Evolutionary conservation across 805 yeast genomes (phyloP).

Genomic region (Wickerhamiella hasegawae): DNA sequence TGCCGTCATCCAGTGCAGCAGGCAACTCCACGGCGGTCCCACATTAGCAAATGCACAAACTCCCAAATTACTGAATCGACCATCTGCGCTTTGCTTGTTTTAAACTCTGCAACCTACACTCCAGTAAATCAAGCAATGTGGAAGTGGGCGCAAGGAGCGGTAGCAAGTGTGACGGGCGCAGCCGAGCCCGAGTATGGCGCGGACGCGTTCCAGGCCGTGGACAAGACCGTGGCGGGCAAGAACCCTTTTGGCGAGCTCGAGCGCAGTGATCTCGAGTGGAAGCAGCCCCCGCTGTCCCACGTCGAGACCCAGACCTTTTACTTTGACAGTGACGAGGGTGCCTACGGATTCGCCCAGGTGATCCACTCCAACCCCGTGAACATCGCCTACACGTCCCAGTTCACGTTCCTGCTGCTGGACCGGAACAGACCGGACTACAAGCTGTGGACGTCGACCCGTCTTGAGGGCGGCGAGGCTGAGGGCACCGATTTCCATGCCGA

Average conservation of each 20-base stretch:
- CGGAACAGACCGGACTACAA: constrained; percentile 31
- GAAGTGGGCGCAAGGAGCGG: constrained; percentile 21
- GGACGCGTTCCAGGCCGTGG: constrained; percentile 78
- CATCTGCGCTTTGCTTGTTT: too few species aligned
- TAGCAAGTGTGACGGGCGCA: constrained; percentile 83
- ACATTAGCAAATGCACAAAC: too few species aligned
- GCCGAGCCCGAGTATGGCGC: constrained; percentile 96
- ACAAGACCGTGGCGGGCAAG: constrained; percentile 37
- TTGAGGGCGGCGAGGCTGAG: constrained; percentile 65
- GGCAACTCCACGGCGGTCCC: too few species aligned
- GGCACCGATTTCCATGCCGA: constrained; percentile 56
- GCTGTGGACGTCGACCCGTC: constrained; percentile 84
- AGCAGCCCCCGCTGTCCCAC: constrained; percentile 60
- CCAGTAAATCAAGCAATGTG: too few species aligned
- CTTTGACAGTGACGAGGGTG: constrained; percentile 48
- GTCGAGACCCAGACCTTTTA: constrained; percentile 95
- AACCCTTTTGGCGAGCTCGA: constrained; percentile 46
- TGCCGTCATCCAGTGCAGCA: too few species aligned
- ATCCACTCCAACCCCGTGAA: constrained; percentile 89
- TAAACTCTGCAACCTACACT: too few species aligned
- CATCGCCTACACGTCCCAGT: constrained; percentile 69
- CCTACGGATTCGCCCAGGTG: constrained; percentile 80
- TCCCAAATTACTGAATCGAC: too few species aligned
- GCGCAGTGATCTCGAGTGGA: constrained; percentile 61
- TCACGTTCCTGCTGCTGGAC: constrained; percentile 68